phyloP scores from a whole-genome alignment of 2,329 filamentous ascomycete species.

The Aureobasidium vineae region DNA sequence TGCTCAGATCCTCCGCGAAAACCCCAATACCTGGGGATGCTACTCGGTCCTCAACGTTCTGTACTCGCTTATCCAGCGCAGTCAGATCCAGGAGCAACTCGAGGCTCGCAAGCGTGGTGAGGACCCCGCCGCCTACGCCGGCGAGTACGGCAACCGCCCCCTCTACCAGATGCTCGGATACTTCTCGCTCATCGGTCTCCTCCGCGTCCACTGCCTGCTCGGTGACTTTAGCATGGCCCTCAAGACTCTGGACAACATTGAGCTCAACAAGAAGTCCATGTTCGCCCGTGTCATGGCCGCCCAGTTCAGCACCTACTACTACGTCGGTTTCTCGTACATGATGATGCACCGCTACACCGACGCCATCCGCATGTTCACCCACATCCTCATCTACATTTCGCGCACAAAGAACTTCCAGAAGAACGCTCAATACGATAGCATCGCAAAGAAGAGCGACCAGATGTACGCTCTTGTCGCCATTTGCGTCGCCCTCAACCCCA shows the following conservation, averaged over 20 bases:
- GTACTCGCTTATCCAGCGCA: constrained; percentile 97
- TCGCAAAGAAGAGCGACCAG: constrained; percentile 99
- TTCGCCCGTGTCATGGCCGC: constrained; percentile 99
- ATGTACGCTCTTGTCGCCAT: constrained; percentile 99
- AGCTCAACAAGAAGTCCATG: constrained; percentile 99
- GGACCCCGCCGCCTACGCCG: constrained; percentile 81
- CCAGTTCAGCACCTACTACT: constrained; percentile 99
- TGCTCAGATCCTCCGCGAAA: constrained; percentile 84
- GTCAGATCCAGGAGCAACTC: constrained; percentile 96
- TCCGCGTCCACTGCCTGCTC: constrained; percentile 92
- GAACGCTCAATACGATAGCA: constrained; percentile 96
- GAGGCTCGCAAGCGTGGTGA: constrained; percentile 92
- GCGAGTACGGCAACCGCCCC: constrained; percentile 91
- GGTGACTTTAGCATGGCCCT: constrained; percentile 97
- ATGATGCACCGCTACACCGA: constrained; percentile 99
- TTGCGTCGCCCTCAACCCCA: constrained; percentile 97
- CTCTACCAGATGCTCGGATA: constrained; percentile 98
- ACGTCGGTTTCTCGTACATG: constrained; percentile 99
- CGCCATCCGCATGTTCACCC: constrained; percentile 99
- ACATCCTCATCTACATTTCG: constrained; percentile 98
- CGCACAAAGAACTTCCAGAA: constrained; percentile 99
- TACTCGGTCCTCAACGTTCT: constrained; percentile 99
- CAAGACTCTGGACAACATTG: constrained; percentile 98
- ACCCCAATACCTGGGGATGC: constrained; percentile 99
- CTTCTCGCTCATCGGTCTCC: constrained; percentile 97